Percentiles rank a stretch among this genome's conserved stretches.
phyloP scores from a whole-genome alignment of 1,284 basidiomycete species.

The Boletus sp. region DNA sequence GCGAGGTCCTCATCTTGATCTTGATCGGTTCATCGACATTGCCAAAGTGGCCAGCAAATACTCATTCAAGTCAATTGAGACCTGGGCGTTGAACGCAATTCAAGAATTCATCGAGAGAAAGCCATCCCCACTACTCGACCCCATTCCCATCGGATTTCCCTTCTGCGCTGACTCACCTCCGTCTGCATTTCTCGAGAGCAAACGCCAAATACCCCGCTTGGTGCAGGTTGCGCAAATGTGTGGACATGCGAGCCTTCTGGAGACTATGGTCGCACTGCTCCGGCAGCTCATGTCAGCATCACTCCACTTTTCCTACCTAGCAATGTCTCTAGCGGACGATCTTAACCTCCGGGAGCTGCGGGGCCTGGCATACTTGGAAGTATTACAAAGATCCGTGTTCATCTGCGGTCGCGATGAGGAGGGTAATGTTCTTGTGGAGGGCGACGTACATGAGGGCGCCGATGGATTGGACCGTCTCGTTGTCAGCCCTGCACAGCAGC shows the following conservation, averaged over 20 bases:
- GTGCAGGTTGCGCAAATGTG: constrained; percentile 63
- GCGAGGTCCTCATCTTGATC: constrained; percentile 44
- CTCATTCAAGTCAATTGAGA: constrained; percentile 63
- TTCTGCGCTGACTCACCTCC: constrained; percentile 28
- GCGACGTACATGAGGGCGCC: constrained; percentile 30
- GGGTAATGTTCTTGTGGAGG: constrained; percentile 22
- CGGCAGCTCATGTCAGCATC: constrained; percentile 54
- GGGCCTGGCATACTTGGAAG: constrained; percentile 64
- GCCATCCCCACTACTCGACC: constrained; percentile 49
- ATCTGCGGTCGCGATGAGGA: constrained; percentile 30
- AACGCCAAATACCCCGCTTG: constrained; percentile 50
- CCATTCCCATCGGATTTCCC: constrained; percentile 35
- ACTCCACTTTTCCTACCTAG: constrained; percentile 60
- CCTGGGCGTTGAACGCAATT: constrained; percentile 63
- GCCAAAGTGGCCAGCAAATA: constrained; percentile 63
- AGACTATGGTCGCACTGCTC: constrained; percentile 54
- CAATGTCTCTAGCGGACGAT: constrained; percentile 66
- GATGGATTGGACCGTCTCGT: constrained; percentile 42
- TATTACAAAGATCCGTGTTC: constrained; percentile 57
- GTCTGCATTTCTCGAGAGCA: constrained; percentile 34
- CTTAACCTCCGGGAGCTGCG: constrained; percentile 51
- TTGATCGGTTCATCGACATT: constrained; percentile 56
- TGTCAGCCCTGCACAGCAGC: constrained; percentile 51
- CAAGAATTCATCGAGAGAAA: constrained; percentile 57
- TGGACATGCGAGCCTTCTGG: constrained; percentile 51